Base-by-base conservation (phyloP, 2,329 filamentous ascomycete species). In the Chrysoporthe cubensis region DNA sequence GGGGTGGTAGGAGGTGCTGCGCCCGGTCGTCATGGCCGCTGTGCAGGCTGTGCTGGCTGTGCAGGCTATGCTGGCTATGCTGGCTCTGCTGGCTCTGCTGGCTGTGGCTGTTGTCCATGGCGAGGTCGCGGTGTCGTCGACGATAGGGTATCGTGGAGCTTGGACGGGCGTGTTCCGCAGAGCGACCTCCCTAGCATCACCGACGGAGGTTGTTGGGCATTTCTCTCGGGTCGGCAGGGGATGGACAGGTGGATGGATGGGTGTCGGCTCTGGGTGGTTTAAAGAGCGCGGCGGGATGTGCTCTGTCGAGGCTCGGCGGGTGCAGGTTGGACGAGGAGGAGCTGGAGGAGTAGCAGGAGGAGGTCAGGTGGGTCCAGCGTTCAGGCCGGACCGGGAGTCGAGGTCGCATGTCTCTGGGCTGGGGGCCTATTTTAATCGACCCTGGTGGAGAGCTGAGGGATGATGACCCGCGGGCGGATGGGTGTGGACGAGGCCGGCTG, bases 11-110 rank as follows among this genome's bases (percentile, higher is more conserved):
- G 7, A 69, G 48, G 11, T 62, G 62, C 26, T 54, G 9, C 16
- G 50, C 6, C 37, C 37, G 50, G 8, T 66, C 64, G 34, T 66
- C 64, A 14, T 66, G 21, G 6, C 65, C 66, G 57, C 57, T 60
- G 9, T 43, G 57, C 57, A 44, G 57, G 57, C 57, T 60, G 34
- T 34, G 40, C 18, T 43, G n/a, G 40, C 42, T 40, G 37, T 40
- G 37, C 37, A 6, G 37, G 50, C 50, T 54, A n/a, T 21, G 50
- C 50, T 21, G 50, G 50, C 50, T 54, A 2, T 26, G n/a, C n/a
- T 32, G 50, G 50, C 50, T 54, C 16, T 21, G 50, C 50, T 21
- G 50, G 50, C 50, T 54, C 7, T 26, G n/a, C n/a, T 54, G 50
- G 26, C 26, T 26, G 26, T 26, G 57, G 26, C 42, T 60, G 57